Conservation (phyloP, 768 basidiomycete species). For the Lyophyllum shimeji region DNA sequence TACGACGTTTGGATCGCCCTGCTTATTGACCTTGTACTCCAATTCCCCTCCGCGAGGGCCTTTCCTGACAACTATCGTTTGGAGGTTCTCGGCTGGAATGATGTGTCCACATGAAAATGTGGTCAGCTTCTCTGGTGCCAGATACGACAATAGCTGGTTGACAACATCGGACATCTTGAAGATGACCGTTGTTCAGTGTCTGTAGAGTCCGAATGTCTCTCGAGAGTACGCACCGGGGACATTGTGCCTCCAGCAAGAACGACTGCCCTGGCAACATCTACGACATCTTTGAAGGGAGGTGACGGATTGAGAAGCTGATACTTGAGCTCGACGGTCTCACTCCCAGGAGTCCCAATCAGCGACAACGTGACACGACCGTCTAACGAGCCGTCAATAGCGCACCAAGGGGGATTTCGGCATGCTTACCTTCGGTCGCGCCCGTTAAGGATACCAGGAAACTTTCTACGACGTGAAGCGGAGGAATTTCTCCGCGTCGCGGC, state of each 20-base stretch:
- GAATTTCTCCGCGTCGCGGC: conserved; percentile 45
- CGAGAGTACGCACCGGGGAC: conserved; percentile 75
- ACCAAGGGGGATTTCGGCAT: not conserved
- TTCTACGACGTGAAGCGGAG: conserved; percentile 81
- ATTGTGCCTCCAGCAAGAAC: conserved; percentile 96
- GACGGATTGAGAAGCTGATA: conserved; percentile 94
- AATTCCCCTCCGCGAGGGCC: conserved; percentile 75
- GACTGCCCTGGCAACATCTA: conserved; percentile 79
- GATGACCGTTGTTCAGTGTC: not conserved
- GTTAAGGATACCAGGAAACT: conserved; percentile 77
- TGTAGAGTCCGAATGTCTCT: not conserved
- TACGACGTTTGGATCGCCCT: conserved; percentile 65
- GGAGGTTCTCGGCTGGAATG: conserved; percentile 77
- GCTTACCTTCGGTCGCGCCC: conserved; percentile 68
- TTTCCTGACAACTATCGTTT: conserved; percentile 68
- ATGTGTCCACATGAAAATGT: conserved; percentile 93
- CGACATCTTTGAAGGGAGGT: conserved; percentile 80
- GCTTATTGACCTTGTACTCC: conserved; percentile 79
- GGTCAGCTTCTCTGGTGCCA: conserved; percentile 61
- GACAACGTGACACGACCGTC: conserved; percentile 78
- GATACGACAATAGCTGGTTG: conserved; percentile 71
- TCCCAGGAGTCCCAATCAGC: conserved; percentile 34
- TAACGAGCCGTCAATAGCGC: conserved; percentile 24
- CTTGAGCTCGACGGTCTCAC: conserved; percentile 64
- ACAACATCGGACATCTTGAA: conserved; percentile 83